A percentile compares a stretch with the other conserved stretches of the same genome.
These are phyloP conservation scores for Ustilago crameri DNA, from an alignment of 1,284 basidiomycete species.

Conservation along the genomic window DNA sequence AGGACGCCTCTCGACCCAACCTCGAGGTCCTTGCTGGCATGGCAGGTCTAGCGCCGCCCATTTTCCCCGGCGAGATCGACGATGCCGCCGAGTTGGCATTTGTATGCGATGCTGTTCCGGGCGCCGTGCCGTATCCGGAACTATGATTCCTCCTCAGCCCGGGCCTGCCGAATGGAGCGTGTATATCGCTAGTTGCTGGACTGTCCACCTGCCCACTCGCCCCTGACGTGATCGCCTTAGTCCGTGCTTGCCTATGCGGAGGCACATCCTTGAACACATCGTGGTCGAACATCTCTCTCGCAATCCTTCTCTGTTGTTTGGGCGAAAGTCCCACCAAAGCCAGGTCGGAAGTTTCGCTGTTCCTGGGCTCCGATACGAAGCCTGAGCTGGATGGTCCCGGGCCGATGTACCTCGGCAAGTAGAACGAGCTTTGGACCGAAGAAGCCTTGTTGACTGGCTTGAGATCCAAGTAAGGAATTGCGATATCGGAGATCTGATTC, in stretches of 20 bases:
- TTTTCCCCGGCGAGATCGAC: conserved; percentile 40
- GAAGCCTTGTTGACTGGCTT: conserved; percentile 38
- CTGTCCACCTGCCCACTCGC: conserved; percentile 16
- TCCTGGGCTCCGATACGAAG: conserved; percentile 34
- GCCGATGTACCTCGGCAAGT: conserved; percentile 34
- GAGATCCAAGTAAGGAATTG: conserved; percentile 64
- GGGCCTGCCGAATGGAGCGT: conserved; percentile 27
- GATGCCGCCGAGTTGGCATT: conserved; percentile 37
- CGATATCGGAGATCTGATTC: conserved; percentile 62
- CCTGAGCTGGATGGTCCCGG: conserved; percentile 39
- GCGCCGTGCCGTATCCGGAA: conserved; percentile 29
- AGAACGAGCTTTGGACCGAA: conserved; percentile 49
- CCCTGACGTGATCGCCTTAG: conserved; percentile 2
- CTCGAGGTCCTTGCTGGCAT: conserved; percentile 20
- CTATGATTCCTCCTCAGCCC: conserved; percentile 41
- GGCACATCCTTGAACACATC: conserved; percentile 56
- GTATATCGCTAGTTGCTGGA: conserved; percentile 30
- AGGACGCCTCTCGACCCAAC: conserved; percentile 26
- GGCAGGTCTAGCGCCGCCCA: conserved; percentile 2
- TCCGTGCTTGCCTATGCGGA: conserved; percentile 13
- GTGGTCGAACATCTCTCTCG: conserved; percentile 60
- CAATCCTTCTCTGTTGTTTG: conserved; percentile 43
- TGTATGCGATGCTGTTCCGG: conserved; percentile 6
- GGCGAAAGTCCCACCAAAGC: conserved; percentile 38
- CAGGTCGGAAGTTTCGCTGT: conserved; percentile 41